phyloP scores from a whole-genome alignment of 768 basidiomycete genomes.

The Cystobasidium ongulense region DNA sequence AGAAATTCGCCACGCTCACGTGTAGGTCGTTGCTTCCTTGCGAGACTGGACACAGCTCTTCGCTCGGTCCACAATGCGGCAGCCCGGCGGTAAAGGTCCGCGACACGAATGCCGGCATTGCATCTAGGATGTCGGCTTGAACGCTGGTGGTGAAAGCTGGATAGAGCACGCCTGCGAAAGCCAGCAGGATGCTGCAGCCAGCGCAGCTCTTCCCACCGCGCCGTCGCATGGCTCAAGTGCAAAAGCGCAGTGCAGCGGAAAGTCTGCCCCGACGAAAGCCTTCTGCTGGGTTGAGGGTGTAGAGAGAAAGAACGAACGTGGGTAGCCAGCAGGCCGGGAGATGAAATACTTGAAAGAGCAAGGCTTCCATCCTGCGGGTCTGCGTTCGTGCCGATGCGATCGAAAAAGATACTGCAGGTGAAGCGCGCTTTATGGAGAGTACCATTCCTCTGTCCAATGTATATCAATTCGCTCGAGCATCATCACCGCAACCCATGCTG shows the following conservation, averaged over 20 bases:
- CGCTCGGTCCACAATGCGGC: neutral
- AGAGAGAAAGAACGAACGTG: too few species aligned
- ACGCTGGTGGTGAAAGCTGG: neutral
- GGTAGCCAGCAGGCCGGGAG: too few species aligned
- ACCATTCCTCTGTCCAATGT: too few species aligned
- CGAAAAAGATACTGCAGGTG: too few species aligned
- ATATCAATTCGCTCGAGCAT: too few species aligned
- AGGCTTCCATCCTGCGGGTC: too few species aligned
- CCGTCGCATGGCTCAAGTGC: neutral
- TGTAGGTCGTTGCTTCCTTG: constrained; percentile 14
- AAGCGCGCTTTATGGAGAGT: too few species aligned
- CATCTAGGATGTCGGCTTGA: neutral
- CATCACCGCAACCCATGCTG: too few species aligned
- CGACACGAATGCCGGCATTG: constrained; percentile 1
- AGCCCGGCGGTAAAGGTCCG: neutral
- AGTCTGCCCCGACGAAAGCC: too few species aligned
- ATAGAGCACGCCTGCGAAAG: neutral
- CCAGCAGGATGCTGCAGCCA: neutral
- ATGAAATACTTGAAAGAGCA: too few species aligned
- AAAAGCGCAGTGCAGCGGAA: neutral
- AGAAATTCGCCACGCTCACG: neutral
- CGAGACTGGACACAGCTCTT: constrained; percentile 22
- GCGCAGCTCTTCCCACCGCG: neutral
- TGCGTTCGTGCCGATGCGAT: too few species aligned
- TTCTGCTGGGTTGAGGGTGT: too few species aligned